Base-by-base conservation (phyloP, 2,329 filamentous ascomycete genomes). In the Pseudogymnoascus sp. region DNA sequence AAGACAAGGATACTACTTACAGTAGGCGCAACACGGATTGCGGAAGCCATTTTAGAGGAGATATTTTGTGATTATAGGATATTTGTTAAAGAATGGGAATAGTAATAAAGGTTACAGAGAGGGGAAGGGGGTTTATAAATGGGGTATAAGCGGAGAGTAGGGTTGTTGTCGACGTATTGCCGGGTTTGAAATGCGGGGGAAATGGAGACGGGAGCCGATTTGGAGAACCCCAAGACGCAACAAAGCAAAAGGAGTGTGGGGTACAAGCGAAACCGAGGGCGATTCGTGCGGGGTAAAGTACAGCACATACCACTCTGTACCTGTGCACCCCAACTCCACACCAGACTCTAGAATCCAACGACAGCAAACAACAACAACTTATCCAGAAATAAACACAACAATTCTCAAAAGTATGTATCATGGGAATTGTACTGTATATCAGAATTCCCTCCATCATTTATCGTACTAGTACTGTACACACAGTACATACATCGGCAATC, bases 71-170 rank as follows among this genome's bases (percentile, higher is more conserved):
- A 14, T 19, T 56, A 56, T 56, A 56, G 50, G 50, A 35, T 56
- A 56, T 33, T 56, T 56, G 11, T 19, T 35, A 35, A 56, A 22
- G 28, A 56, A 22, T 28, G 12, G 3, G 28, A 33, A 14, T 56
- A 33, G 28, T 22, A 56, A 56, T 19, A 14, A 33, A 19, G 22
- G 10, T 2, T 56, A 35, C 8, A 33, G 50, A 4, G 46, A 31
- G 46, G 46, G 50, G n/a, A n/a, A 56, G 28, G 50, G 50, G 50
- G 50, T 56, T 56, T 56, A 56, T 56, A 56, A 56, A 56, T 56
- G 28, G 50, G 50, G 50, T 33, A 56, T 19, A 56, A 56, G 50
- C 50, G 50, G 28, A 22, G 28, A 7, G 28, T 53, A 33, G 50
- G 28, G 28, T 28, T 56, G n/a, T 22, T 56, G 11, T 33, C 10